These are phyloP conservation scores for Paramecium bursaria DNA, from an alignment of 73 alveolate species.

Conservation along the genomic window DNA sequence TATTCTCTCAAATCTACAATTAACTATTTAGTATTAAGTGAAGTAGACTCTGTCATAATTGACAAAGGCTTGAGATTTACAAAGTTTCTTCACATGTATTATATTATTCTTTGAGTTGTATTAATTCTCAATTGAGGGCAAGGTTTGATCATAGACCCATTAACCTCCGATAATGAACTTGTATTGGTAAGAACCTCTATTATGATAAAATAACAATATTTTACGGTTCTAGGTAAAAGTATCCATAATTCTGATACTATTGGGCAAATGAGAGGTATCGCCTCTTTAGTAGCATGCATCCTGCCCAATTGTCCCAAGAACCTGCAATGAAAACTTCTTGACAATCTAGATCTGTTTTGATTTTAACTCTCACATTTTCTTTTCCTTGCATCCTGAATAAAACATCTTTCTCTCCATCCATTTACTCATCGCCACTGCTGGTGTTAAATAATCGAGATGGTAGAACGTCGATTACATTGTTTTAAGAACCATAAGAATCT, in stretches of 20 bases:
- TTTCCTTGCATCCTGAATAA: neutral
- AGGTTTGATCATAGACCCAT: slow-evolving; percentile 70
- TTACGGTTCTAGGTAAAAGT: slow-evolving; percentile 9
- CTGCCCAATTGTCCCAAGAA: slow-evolving; percentile 55
- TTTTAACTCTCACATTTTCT: slow-evolving; percentile 36
- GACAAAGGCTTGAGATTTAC: neutral
- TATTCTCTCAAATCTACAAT: slow-evolving; percentile 63
- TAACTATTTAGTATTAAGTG: slow-evolving; percentile 20
- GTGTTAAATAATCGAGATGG: slow-evolving; percentile 3
- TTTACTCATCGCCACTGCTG: slow-evolving; percentile 27
- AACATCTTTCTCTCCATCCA: slow-evolving; percentile 41
- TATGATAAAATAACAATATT: neutral
- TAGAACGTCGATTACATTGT: slow-evolving; percentile 49
- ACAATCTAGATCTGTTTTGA: slow-evolving; percentile 28
- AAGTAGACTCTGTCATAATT: slow-evolving; percentile 49
- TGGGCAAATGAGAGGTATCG: slow-evolving; percentile 10
- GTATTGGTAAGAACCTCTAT: slow-evolving; percentile 57
- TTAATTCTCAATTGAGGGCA: slow-evolving; percentile 26
- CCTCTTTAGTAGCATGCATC: slow-evolving; percentile 24
- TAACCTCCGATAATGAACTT: slow-evolving; percentile 69
- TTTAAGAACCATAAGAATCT: slow-evolving; percentile 60
- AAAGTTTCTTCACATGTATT: slow-evolving; percentile 47
- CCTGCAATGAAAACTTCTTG: slow-evolving; percentile 39
- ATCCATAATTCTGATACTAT: slow-evolving; percentile 28
- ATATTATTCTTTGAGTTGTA: slow-evolving; percentile 56